Conservation (phyloP, 306 rosid species). For the Cicer judaicum region DNA sequence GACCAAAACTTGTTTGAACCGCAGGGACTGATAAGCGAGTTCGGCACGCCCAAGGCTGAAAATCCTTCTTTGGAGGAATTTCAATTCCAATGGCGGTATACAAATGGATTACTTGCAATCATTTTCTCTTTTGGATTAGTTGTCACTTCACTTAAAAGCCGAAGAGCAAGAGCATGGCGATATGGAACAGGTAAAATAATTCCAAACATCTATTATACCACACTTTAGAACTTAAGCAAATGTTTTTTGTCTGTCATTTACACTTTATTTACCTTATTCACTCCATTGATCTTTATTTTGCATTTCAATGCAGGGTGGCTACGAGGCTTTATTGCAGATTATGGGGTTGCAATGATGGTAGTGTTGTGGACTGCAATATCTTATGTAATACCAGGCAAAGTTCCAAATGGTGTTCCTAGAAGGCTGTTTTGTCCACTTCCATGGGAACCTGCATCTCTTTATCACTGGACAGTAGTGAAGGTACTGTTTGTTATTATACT, state of each 20-base stretch:
- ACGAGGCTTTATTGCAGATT: conserved; percentile 78
- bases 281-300: conserved; percentile 34
- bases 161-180: conserved; percentile 85
- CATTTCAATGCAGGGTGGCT: conserved; percentile 61
- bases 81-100: conserved; percentile 69
- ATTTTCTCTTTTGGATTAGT: conserved; percentile 74
- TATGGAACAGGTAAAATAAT: conserved; percentile 76
- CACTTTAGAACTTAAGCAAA: conserved; percentile 3
- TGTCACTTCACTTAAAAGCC: conserved; percentile 66
- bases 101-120: conserved; percentile 78
- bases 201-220: conserved; percentile 1
- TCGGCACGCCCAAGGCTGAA: conserved; percentile 53
- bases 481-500: conserved; percentile 46
- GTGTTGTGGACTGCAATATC: conserved; percentile 79
- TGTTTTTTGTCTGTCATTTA: neutral
- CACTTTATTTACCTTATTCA: conserved; percentile 33
- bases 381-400: conserved; percentile 56
- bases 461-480: conserved; percentile 83
- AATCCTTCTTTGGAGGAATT: conserved; percentile 50
- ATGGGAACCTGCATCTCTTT: conserved; percentile 74
- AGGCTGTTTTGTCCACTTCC: conserved; percentile 77
- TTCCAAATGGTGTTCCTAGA: conserved; percentile 79
- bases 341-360: conserved; percentile 88
- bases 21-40: conserved; percentile 83
- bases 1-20: conserved; percentile 37